phyloP scores from a whole-genome alignment of 2,329 filamentous ascomycete species.

The Xylariaceae sp. region DNA sequence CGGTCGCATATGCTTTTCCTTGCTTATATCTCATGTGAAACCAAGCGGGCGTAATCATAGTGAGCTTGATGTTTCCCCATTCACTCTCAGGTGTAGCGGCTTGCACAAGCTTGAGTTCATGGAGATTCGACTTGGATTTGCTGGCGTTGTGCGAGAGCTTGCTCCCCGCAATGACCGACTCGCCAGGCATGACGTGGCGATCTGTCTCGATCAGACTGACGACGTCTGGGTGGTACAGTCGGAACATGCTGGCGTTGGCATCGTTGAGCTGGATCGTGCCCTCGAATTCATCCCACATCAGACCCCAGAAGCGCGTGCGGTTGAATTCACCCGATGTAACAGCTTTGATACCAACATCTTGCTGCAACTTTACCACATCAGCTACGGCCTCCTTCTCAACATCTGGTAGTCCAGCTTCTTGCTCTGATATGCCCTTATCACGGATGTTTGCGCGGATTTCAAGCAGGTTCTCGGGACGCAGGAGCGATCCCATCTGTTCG shows the following conservation, averaged over 20 bases:
- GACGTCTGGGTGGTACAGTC: conserved; percentile 54
- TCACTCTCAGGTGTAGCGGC: conserved; percentile 43
- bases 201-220: conserved; percentile 52
- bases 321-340: conserved; percentile 71
- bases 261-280: conserved; percentile 49
- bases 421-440: conserved; percentile 50
- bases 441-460: conserved; percentile 59
- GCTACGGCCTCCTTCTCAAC: conserved; percentile 65
- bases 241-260: conserved; percentile 51
- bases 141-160: conserved; percentile 45
- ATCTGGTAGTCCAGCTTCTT: conserved; percentile 54
- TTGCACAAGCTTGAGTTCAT: conserved; percentile 50
- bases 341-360: conserved; percentile 62
- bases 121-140: conserved; percentile 46
- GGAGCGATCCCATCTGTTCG: conserved; percentile 72
- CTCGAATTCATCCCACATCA: conserved; percentile 54
- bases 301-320: conserved; percentile 51
- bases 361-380: conserved; percentile 67
- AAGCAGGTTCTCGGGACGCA: conserved; percentile 65
- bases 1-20: conserved; percentile 53
- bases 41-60: conserved; percentile 53
- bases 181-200: conserved; percentile 54
- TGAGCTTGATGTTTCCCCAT: conserved; percentile 53
- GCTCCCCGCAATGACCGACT: conserved; percentile 50
- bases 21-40: conserved; percentile 59